phyloP scores from a whole-genome alignment of 768 basidiomycete genomes.

The Lactifluus pinguis region DNA sequence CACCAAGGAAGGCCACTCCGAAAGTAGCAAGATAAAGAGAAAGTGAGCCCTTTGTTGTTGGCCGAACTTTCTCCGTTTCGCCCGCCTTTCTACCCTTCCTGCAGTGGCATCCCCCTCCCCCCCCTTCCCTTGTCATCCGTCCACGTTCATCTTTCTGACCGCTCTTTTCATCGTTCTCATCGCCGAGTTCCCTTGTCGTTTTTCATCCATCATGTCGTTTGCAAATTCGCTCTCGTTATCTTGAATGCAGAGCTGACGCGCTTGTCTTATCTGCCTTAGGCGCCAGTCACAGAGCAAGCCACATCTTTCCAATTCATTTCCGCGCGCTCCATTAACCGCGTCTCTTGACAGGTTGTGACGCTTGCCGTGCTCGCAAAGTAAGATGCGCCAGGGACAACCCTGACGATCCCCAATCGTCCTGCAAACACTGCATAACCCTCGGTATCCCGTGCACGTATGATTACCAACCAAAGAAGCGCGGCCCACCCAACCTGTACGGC shows the following conservation, averaged over 20 bases:
- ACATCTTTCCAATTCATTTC: constrained; percentile 15
- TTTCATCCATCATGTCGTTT: constrained; percentile 30
- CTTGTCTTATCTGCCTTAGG: constrained; percentile 37
- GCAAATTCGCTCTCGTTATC: constrained; percentile 22
- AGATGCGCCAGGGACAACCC: constrained; percentile 74
- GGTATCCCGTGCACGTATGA: constrained; percentile 84
- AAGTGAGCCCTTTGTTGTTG: constrained; percentile 49
- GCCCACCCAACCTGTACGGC: constrained; percentile 82
- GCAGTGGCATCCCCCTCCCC: constrained; percentile 15
- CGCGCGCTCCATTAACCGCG: constrained; percentile 21
- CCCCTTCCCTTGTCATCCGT: constrained; percentile 7
- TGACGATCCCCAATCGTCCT: constrained; percentile 66
- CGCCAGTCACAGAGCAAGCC: constrained; percentile 77
- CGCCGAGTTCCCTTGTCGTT: background rate
- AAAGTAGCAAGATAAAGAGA: constrained; percentile 70
- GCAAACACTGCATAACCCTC: constrained; percentile 81
- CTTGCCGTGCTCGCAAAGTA: constrained; percentile 80
- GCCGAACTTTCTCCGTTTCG: constrained; percentile 52
- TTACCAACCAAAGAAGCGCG: constrained; percentile 89
- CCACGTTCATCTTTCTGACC: constrained; percentile 19
- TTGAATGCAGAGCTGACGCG: constrained; percentile 26
- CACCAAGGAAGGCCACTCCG: constrained; percentile 46
- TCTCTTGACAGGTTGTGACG: constrained; percentile 60
- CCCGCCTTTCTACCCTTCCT: constrained; percentile 32
- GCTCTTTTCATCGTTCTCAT: background rate